Evolutionary conservation across 192 early-diverging fungal genomes (phyloP), one percentile per base, ranked within the genome.

Genomic region (Phycomyces nitens): DNA sequence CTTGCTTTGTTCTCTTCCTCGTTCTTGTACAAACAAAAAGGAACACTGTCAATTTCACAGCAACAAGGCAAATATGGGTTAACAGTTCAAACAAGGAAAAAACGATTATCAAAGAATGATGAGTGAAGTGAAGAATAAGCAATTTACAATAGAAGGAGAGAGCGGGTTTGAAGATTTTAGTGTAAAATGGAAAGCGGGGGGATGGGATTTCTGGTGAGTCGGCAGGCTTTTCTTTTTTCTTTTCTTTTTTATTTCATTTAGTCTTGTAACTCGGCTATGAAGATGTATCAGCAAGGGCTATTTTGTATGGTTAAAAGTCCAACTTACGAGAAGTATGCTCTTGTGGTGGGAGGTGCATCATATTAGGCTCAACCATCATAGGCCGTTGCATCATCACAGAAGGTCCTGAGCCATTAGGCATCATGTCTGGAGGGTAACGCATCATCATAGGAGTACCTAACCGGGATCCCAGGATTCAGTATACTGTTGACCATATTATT

Each of bases 401-500:
- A 10, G 69, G 62, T 21, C 74, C 77, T 5, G 68, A 71, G 0
- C 62, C 66, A 59, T 77, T 75, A 23, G 73, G 70, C 66, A 84
- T 73, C 47, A 80, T 79, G 16, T 80, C 78, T 7, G 77, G 77
- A 65, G 79, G 79, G 61, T 81, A 81, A 7, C 80, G 73, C 77
- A 84, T 84, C 75, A 84, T 81, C 52, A 79, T 73, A 10, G 73
- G 79, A n/a, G 67, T 64, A 12, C 71, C 80, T 77, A 66, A 7
- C 44, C 58, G n/a, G n/a, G n/a, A n/a, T n/a, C n/a, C n/a, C n/a
- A n/a, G n/a, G n/a, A n/a, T n/a, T n/a, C n/a, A n/a, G n/a, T n/a
- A n/a, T n/a, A n/a, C n/a, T n/a, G n/a, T 47, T 18, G 18, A 40
- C 53, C 3, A 14, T 20, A 65, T 43, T 39, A 34, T 44, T n/a